Conservation (phyloP, 108 stramenopile species). For the Nannochloropsis gaditana region DNA sequence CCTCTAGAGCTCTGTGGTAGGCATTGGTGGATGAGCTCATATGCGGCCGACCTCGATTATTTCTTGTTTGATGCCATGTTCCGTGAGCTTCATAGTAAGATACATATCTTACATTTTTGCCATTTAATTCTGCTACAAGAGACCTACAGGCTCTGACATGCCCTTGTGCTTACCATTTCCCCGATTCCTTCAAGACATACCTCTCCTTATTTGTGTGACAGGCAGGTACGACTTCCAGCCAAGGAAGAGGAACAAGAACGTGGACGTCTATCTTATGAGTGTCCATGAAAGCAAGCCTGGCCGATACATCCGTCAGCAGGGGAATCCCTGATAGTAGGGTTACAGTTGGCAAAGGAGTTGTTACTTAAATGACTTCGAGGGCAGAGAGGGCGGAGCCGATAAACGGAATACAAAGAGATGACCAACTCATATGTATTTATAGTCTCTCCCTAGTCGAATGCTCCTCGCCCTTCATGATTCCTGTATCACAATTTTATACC, state of each 20-base stretch:
- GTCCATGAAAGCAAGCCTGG: slow-evolving; percentile 30
- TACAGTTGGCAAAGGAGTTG: neutral
- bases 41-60: neutral
- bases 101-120: no score
- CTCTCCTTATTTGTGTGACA: slow-evolving; percentile 28
- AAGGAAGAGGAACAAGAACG: slow-evolving; percentile 46
- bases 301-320: slow-evolving; percentile 28
- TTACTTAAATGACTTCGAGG: neutral
- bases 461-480: no score
- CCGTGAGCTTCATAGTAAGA: neutral
- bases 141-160: neutral
- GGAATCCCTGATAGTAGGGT: slow-evolving; percentile 36
- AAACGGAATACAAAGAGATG: neutral
- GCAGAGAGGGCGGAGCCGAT: neutral
- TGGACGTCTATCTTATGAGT: slow-evolving; percentile 35
- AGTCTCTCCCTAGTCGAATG: no score
- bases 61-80: neutral
- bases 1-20: slow-evolving; percentile 18
- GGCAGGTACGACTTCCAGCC: slow-evolving; percentile 42
- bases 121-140: no score
- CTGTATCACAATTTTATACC: no score
- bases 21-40: neutral
- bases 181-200: slow-evolving; percentile 21
- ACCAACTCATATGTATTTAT: no score
- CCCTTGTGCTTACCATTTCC: neutral